Conservation (phyloP, 2,329 filamentous ascomycete species). For the Ilyonectria destructans region DNA sequence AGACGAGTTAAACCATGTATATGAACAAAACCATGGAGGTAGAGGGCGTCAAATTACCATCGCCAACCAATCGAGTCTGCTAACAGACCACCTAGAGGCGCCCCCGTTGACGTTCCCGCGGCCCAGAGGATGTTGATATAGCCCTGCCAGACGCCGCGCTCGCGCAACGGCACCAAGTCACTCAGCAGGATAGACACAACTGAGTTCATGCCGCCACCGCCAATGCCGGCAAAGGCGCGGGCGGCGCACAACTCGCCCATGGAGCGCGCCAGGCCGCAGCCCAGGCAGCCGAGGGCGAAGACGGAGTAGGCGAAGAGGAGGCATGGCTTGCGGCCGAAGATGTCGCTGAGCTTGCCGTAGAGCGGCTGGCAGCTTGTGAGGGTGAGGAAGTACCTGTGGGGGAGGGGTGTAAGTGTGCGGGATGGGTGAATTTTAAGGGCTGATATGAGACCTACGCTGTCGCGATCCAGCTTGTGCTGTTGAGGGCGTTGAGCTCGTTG, state of each 20-base stretch:
- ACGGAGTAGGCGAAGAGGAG: slow-evolving; percentile 76
- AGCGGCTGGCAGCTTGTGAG: slow-evolving; percentile 83
- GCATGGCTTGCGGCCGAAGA: slow-evolving; percentile 79
- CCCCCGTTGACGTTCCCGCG: slow-evolving; percentile 77
- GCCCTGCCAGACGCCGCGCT: slow-evolving; percentile 83
- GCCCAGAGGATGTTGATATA: slow-evolving; percentile 81
- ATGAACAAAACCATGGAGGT: neutral
- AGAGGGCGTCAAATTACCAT: slow-evolving; percentile 65
- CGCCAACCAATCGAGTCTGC: slow-evolving; percentile 83
- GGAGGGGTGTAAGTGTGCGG: neutral
- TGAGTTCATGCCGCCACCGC: slow-evolving; percentile 81
- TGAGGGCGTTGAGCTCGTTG: slow-evolving; percentile 81
- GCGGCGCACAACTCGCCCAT: slow-evolving; percentile 78
- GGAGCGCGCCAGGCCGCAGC: slow-evolving; percentile 75
- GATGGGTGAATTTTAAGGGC: neutral
- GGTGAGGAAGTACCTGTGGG: slow-evolving; percentile 78
- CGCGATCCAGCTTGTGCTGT: slow-evolving; percentile 83
- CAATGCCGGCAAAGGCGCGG: slow-evolving; percentile 69
- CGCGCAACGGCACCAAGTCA: slow-evolving; percentile 79
- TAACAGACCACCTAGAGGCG: slow-evolving; percentile 80
- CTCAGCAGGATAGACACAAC: slow-evolving; percentile 77
- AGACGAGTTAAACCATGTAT: slow-evolving; percentile 11
- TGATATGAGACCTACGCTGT: slow-evolving; percentile 52
- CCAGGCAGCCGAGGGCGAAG: slow-evolving; percentile 76
- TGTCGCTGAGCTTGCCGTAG: slow-evolving; percentile 80